These are phyloP conservation scores for Heimioporus punctisporus DNA, from an alignment of 1,284 basidiomycete species.

Conservation along the genomic window DNA sequence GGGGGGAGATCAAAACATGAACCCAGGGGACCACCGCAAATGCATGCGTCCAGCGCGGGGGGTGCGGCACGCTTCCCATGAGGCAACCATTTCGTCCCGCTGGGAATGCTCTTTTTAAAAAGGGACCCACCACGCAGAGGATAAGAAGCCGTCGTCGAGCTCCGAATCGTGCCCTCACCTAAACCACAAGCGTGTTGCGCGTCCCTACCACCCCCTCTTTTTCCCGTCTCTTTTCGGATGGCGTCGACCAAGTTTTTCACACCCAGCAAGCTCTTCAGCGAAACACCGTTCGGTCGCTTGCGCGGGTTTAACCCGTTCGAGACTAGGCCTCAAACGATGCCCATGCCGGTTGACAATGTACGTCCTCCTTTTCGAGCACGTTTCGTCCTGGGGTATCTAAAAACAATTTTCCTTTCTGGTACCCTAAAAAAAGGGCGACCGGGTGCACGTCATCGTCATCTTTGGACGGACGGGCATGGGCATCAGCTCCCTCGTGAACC, in stretches of 20 bases:
- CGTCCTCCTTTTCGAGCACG: slow-evolving; percentile 5
- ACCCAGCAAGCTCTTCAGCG: slow-evolving; percentile 22
- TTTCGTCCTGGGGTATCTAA: not conserved
- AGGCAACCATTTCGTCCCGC: slow-evolving; percentile 21
- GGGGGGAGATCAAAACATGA: slow-evolving; percentile 14
- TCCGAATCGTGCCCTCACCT: slow-evolving; percentile 13
- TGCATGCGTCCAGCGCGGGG: slow-evolving; percentile 23
- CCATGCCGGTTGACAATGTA: slow-evolving; percentile 33
- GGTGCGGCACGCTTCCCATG: slow-evolving; percentile 30
- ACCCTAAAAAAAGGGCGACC: slow-evolving; percentile 21
- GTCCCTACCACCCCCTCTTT: not conserved
- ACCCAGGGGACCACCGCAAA: slow-evolving; percentile 7
- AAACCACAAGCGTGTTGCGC: slow-evolving; percentile 12
- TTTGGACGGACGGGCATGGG: slow-evolving; percentile 35
- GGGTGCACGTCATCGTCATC: slow-evolving; percentile 32
- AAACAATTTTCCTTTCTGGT: not conserved
- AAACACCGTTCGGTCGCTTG: slow-evolving; percentile 23
- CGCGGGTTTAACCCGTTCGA: slow-evolving; percentile 30
- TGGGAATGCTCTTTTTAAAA: slow-evolving; percentile 21
- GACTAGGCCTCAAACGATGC: slow-evolving; percentile 18
- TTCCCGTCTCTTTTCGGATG: slow-evolving; percentile 11
- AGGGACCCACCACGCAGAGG: slow-evolving; percentile 9
- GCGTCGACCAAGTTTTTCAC: slow-evolving; percentile 26
- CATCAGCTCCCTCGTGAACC: slow-evolving; percentile 30
- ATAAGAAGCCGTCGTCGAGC: slow-evolving; percentile 25